These are phyloP conservation scores for Paramecium sonneborni DNA, from an alignment of 73 alveolate species.

Conservation along the genomic window DNA sequence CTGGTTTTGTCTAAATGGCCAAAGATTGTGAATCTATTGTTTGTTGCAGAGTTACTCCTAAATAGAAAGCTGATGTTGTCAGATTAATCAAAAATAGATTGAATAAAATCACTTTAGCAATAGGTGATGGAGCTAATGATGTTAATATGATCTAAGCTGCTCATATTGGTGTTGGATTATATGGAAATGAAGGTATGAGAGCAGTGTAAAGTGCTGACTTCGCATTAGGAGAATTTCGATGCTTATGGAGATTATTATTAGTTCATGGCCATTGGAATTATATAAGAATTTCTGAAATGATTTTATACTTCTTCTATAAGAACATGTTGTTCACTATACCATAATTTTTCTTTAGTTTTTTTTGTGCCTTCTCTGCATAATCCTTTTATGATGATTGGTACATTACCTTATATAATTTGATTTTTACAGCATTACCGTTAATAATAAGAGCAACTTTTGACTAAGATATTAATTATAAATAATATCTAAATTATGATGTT, in stretches of 20 bases:
- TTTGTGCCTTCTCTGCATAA: slow-evolving; percentile 93
- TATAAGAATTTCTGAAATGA: slow-evolving; percentile 88
- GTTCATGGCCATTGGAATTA: slow-evolving; percentile 97
- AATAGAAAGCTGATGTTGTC: slow-evolving; percentile 94
- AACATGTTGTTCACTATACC: slow-evolving; percentile 92
- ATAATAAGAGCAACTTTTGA: slow-evolving; percentile 55
- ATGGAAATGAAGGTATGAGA: slow-evolving; percentile 98
- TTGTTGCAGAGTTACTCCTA: slow-evolving; percentile 89
- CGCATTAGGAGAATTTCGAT: slow-evolving; percentile 90
- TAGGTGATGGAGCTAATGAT: slow-evolving; percentile 99
- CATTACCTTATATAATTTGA: slow-evolving; percentile 92
- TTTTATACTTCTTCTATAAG: slow-evolving; percentile 96
- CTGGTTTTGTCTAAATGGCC: slow-evolving; percentile 42
- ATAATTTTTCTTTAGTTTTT: slow-evolving; percentile 86
- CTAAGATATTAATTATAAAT: slow-evolving; percentile 53
- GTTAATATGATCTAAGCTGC: slow-evolving; percentile 94
- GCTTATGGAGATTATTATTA: slow-evolving; percentile 85
- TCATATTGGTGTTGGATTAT: slow-evolving; percentile 94
- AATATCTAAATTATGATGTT: not conserved
- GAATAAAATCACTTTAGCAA: slow-evolving; percentile 82
- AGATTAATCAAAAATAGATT: slow-evolving; percentile 79
- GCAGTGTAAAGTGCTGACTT: slow-evolving; percentile 95
- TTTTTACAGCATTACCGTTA: slow-evolving; percentile 79
- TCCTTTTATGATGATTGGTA: slow-evolving; percentile 95
- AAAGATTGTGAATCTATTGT: slow-evolving; percentile 74